Conservation (phyloP, 257 asterid species). For the Rehmannia glutinosa region DNA sequence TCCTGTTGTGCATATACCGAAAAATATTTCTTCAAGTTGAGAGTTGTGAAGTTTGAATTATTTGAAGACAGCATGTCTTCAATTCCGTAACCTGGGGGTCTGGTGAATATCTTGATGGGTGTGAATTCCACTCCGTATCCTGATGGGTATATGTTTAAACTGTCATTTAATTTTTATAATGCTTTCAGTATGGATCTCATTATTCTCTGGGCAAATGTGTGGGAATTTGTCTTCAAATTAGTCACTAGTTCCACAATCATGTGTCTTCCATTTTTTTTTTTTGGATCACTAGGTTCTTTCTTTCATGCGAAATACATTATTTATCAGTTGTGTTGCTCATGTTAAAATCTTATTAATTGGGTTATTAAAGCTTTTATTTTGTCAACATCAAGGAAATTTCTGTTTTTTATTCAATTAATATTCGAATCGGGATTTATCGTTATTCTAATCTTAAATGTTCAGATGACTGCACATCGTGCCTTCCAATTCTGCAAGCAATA, state of each 20-base stretch:
- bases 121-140: too few species aligned
- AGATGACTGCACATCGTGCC: conserved; percentile 99
- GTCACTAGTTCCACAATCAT: background rate
- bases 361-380: background rate
- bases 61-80: too few species aligned
- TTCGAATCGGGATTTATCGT: background rate
- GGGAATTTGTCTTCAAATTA: background rate
- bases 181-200: background rate
- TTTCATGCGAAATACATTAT: too few species aligned
- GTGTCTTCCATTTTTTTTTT: background rate
- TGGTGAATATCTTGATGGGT: too few species aligned
- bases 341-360: background rate
- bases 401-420: background rate
- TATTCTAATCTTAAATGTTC: conserved; percentile 15
- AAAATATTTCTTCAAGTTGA: too few species aligned
- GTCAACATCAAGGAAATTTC: background rate
- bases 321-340: background rate
- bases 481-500: conserved; percentile 96
- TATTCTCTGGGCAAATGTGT: too few species aligned
- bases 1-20: background rate
- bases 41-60: too few species aligned
- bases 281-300: too few species aligned
- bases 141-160: too few species aligned
- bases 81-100: too few species aligned
- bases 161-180: too few species aligned